Conservation (phyloP, 441 rosid species). For the Pelargonium fulgidum region DNA sequence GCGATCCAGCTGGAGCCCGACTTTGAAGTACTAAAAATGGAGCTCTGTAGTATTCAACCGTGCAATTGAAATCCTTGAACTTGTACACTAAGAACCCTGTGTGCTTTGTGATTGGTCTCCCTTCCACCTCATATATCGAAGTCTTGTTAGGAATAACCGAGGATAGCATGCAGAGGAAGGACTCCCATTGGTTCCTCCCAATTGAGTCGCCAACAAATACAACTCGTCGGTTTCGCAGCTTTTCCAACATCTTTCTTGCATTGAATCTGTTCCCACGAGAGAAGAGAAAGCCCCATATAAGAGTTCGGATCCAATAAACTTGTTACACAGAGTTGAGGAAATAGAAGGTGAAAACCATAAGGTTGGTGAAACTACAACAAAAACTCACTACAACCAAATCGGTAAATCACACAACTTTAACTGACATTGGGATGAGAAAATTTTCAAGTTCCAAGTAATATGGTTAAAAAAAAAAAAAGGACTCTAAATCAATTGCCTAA, state of each 20-base stretch:
- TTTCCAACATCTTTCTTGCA: constrained; percentile 63
- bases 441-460: no score
- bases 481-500: neutral
- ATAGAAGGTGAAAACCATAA: neutral
- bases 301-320: neutral
- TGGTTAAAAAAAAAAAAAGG: no score
- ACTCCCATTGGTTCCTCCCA: constrained; percentile 96
- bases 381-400: no score
- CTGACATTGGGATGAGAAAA: no score
- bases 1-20: constrained; percentile 52
- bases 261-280: constrained; percentile 48
- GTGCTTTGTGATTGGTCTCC: constrained; percentile 84
- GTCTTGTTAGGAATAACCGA: constrained; percentile 50
- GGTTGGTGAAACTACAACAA: no score
- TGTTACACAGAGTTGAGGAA: neutral
- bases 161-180: constrained; percentile 78
- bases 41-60: constrained; percentile 79
- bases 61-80: constrained; percentile 75
- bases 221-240: constrained; percentile 49
- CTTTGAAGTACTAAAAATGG: constrained; percentile 70
- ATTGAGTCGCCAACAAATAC: constrained; percentile 90
- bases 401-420: no score
- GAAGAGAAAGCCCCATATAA: constrained; percentile 10
- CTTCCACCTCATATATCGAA: constrained; percentile 63
- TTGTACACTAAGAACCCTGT: constrained; percentile 61